Conservation (phyloP, 371 early-diverging fungal genomes). For the Umbelopsis sp. region DNA sequence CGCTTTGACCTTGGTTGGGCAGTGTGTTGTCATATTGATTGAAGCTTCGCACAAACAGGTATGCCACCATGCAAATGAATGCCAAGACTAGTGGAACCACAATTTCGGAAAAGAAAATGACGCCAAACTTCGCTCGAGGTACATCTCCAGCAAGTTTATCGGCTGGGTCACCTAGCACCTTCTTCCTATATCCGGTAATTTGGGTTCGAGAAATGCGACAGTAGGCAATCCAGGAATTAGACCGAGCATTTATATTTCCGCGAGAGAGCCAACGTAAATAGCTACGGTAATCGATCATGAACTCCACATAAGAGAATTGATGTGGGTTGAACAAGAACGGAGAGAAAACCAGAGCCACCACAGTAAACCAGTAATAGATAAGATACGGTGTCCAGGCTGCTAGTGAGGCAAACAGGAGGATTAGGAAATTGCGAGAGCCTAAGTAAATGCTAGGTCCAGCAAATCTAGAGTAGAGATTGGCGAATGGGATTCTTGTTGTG, state of each 20-base stretch:
- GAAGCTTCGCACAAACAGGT: slow-evolving; percentile 62
- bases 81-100: slow-evolving; percentile 71
- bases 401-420: slow-evolving; percentile 73
- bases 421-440: slow-evolving; percentile 67
- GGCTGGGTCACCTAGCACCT: slow-evolving; percentile 64
- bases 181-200: slow-evolving; percentile 79
- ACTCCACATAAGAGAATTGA: slow-evolving; percentile 74
- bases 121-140: slow-evolving; percentile 62
- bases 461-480: slow-evolving; percentile 77
- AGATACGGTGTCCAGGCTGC: slow-evolving; percentile 73
- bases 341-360: slow-evolving; percentile 69
- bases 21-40: slow-evolving; percentile 28
- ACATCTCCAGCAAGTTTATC: slow-evolving; percentile 54
- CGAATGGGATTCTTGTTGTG: slow-evolving; percentile 77
- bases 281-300: slow-evolving; percentile 80
- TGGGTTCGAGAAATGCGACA: slow-evolving; percentile 71
- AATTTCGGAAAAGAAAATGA: slow-evolving; percentile 76
- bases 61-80: slow-evolving; percentile 60
- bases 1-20: slow-evolving; percentile 38
- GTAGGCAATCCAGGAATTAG: slow-evolving; percentile 78
- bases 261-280: slow-evolving; percentile 80
- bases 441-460: slow-evolving; percentile 79
- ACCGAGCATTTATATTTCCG: slow-evolving; percentile 69
- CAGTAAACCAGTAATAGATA: slow-evolving; percentile 85
- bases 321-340: slow-evolving; percentile 88